These are phyloP conservation scores for Tremella yokohamensis DNA, from an alignment of 768 basidiomycete genomes.

Conservation along the genomic window DNA sequence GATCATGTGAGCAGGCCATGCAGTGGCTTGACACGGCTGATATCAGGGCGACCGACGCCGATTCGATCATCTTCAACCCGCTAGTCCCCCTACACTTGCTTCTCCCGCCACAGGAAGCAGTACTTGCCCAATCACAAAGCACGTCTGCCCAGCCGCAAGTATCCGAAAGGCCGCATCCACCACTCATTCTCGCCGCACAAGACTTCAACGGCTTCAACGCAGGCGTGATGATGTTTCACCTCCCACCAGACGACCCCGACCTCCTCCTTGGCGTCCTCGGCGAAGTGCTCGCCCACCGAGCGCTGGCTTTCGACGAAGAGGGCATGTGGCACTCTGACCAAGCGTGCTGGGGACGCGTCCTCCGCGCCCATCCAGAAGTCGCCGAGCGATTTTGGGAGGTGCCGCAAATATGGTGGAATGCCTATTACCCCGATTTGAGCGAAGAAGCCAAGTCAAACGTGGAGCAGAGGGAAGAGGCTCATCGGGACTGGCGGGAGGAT, in stretches of 20 bases:
- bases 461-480: no score
- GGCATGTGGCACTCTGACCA: slow-evolving; percentile 4
- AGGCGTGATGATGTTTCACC: slow-evolving; percentile 17
- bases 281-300: slow-evolving; percentile 7
- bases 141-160: no score
- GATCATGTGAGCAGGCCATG: slow-evolving; percentile 18
- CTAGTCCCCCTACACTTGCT: slow-evolving; percentile 20
- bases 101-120: slow-evolving; percentile 7
- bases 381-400: slow-evolving; percentile 16
- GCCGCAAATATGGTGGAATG: slow-evolving; percentile 12
- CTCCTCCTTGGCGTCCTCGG: slow-evolving; percentile 6
- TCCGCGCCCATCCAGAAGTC: slow-evolving; percentile 5
- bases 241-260: slow-evolving; percentile 4
- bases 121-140: no score
- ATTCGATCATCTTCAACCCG: slow-evolving; percentile 23
- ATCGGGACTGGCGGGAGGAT: no score
- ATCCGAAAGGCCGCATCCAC: no score
- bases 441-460: no score
- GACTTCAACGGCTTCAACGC: slow-evolving; percentile 29
- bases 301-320: not conserved
- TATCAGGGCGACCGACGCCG: slow-evolving; percentile 17
- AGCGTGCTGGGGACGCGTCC: not conserved
- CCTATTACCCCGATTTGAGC: slow-evolving; percentile 3
- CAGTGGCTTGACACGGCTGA: not conserved
- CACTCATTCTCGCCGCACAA: slow-evolving; percentile 24